Conservation (phyloP, 2,329 filamentous ascomycete genomes). For the Aureobasidium sp. region DNA sequence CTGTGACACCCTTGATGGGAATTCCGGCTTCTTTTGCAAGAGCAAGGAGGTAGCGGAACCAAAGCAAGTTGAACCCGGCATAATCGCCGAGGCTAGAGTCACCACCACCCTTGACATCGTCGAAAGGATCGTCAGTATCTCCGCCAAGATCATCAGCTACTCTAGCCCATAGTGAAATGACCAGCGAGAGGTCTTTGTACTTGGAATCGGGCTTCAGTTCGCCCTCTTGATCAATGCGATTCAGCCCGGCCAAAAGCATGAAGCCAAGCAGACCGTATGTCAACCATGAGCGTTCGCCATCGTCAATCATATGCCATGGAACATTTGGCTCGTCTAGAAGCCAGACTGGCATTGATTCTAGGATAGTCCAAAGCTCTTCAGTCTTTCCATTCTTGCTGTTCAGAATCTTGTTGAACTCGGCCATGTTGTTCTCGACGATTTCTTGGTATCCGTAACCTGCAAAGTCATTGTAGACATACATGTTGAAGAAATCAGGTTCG, state of each 20-base stretch:
- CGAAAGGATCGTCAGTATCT: not conserved
- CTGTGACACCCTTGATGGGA: not conserved
- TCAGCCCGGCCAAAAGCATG: not conserved
- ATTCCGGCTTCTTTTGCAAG: not conserved
- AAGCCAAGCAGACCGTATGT: not conserved
- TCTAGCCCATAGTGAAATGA: not conserved
- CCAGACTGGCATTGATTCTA: not conserved
- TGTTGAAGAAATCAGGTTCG: not conserved
- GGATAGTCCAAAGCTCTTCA: slow-evolving; percentile 2
- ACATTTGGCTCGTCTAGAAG: not conserved
- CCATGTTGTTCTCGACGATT: not conserved
- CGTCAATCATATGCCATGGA: not conserved
- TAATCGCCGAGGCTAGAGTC: not conserved
- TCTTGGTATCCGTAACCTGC: not conserved
- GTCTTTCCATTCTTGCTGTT: not conserved
- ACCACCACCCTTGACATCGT: not conserved
- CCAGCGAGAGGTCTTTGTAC: not conserved
- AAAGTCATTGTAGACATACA: slow-evolving; percentile 8
- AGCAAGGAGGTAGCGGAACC: slow-evolving; percentile 2
- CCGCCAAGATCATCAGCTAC: not conserved
- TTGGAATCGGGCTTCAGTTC: not conserved
- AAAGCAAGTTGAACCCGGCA: not conserved
- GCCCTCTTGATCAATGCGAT: not conserved
- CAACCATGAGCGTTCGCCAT: not conserved
- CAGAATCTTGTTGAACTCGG: not conserved